Evolutionary conservation across 2,329 filamentous ascomycete genomes (phyloP).

Genomic region (Pseudogymnoascus sp.): DNA sequence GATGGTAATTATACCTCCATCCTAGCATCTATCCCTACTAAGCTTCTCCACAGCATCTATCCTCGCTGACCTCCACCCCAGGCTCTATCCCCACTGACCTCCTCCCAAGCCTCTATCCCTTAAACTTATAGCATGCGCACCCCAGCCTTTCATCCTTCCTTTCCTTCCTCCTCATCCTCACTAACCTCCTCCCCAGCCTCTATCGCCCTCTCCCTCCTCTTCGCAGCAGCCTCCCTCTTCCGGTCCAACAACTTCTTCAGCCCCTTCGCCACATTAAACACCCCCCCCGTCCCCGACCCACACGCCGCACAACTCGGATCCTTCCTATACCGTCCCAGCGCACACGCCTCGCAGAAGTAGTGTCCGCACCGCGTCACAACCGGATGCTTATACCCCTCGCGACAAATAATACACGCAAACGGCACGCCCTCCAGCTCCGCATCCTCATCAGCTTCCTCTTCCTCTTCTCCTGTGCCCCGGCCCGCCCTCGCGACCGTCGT

Average conservation of each 20-base stretch:
- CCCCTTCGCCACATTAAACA: slow-evolving; percentile 82
- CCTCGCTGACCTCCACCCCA: too few species aligned
- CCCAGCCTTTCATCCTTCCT: background rate
- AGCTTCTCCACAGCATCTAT: too few species aligned
- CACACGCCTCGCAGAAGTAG: slow-evolving; percentile 91
- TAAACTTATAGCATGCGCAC: background rate
- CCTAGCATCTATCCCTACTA: slow-evolving; percentile 28
- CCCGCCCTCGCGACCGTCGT: slow-evolving; percentile 35
- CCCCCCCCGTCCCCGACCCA: slow-evolving; percentile 74
- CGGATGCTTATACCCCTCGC: slow-evolving; percentile 45
- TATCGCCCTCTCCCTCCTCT: slow-evolving; percentile 43
- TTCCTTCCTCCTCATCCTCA: slow-evolving; percentile 33
- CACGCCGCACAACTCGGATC: slow-evolving; percentile 83
- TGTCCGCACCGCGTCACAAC: slow-evolving; percentile 87
- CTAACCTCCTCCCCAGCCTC: slow-evolving; percentile 44
- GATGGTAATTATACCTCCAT: slow-evolving; percentile 20
- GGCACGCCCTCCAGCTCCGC: slow-evolving; percentile 27
- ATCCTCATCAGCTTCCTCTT: slow-evolving; percentile 41
- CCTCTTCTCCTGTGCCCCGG: slow-evolving; percentile 30
- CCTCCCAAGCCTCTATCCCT: too few species aligned
- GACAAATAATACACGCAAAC: slow-evolving; percentile 30
- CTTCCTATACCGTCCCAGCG: slow-evolving; percentile 76
- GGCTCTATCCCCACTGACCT: too few species aligned
- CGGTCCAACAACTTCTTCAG: slow-evolving; percentile 66
- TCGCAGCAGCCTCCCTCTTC: slow-evolving; percentile 51